These are phyloP conservation scores for Coffea eugenioides DNA, from an alignment of 257 asterid genomes.

Conservation along the genomic window DNA sequence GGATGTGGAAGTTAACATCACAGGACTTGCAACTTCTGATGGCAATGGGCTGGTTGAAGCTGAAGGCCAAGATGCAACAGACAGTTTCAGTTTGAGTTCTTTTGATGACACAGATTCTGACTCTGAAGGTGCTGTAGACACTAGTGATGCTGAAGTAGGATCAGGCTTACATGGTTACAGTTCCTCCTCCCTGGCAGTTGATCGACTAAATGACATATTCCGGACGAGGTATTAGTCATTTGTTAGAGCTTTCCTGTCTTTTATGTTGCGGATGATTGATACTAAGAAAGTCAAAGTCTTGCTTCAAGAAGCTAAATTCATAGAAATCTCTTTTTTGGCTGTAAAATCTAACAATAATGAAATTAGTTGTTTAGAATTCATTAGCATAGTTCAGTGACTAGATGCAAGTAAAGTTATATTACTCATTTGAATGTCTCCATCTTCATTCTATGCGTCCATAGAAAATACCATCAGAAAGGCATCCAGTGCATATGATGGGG, in stretches of 20 bases:
- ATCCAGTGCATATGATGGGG: not conserved
- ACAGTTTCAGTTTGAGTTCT: slow-evolving; percentile 83
- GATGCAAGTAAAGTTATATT: not conserved
- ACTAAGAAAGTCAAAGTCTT: not conserved
- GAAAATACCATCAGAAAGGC: not conserved
- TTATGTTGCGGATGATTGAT: not conserved
- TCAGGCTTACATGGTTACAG: slow-evolving; percentile 41
- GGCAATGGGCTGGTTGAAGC: slow-evolving; percentile 32
- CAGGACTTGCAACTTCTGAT: slow-evolving; percentile 38
- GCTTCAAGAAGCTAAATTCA: not conserved
- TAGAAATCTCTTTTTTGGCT: not conserved
- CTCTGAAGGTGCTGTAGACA: slow-evolving; percentile 34
- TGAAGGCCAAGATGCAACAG: slow-evolving; percentile 52
- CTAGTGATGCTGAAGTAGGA: slow-evolving; percentile 41
- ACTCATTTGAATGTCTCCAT: not conserved
- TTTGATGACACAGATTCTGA: slow-evolving; percentile 53
- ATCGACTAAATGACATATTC: slow-evolving; percentile 35
- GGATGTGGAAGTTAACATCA: slow-evolving; percentile 43
- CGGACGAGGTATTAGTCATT: slow-evolving; percentile 39
- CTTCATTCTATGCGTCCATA: not conserved
- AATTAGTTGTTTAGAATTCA: not conserved
- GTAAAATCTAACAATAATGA: not conserved
- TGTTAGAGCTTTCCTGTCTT: slow-evolving; percentile 1
- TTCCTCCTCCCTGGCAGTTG: slow-evolving; percentile 31
- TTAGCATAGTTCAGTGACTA: not conserved